Evolutionary conservation across 345 rosid genomes (phyloP).

Genomic region (Luvunga scandens): DNA sequence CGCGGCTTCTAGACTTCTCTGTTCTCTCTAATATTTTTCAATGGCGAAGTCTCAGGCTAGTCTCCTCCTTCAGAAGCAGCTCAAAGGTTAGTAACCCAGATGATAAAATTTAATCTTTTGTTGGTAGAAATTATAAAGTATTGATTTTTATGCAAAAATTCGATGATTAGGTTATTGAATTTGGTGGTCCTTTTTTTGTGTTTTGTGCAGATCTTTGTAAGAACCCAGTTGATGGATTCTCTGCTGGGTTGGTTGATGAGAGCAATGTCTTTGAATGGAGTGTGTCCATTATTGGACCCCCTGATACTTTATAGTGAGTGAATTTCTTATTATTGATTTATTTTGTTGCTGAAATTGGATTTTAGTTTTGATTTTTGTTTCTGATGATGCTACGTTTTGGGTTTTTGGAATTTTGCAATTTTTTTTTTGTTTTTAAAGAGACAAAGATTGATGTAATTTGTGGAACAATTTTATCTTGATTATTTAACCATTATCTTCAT

Average conservation of each 20-base stretch:
- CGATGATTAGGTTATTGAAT: background rate
- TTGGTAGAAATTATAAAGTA: background rate
- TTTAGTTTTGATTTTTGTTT: background rate
- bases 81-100: slow-evolving; percentile 43
- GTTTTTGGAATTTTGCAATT: background rate
- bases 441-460: background rate
- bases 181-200: slow-evolving; percentile 11
- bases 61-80: slow-evolving; percentile 83
- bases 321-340: background rate
- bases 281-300: slow-evolving; percentile 84
- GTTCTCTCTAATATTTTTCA: slow-evolving; percentile 10
- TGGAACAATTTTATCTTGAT: background rate
- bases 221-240: slow-evolving; percentile 90
- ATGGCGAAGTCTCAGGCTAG: slow-evolving; percentile 52
- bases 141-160: background rate
- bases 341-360: background rate
- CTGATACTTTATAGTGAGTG: slow-evolving; percentile 78
- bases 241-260: slow-evolving; percentile 87
- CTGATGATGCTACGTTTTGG: background rate
- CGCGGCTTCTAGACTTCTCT: slow-evolving; percentile 22
- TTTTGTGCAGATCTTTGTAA: slow-evolving; percentile 75
- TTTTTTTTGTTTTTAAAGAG: background rate
- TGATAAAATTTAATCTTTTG: background rate
- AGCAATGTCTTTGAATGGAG: slow-evolving; percentile 74
- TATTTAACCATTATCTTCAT: background rate